Evolutionary conservation across 2,329 filamentous ascomycete genomes (phyloP).

Genomic region (Neonectria coccinea): DNA sequence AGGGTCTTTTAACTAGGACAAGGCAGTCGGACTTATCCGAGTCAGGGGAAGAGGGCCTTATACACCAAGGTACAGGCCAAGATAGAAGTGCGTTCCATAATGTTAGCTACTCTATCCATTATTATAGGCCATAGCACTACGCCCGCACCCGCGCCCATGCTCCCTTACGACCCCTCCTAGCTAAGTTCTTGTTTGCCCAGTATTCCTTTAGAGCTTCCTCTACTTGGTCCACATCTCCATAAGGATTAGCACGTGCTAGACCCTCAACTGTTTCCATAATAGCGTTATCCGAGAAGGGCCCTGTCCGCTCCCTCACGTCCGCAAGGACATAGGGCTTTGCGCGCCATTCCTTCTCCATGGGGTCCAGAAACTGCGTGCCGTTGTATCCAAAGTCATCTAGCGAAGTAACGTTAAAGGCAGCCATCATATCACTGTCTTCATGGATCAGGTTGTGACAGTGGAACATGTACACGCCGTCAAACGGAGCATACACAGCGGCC

Average conservation of each 20-base stretch:
- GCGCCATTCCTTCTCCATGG: constrained; percentile 26
- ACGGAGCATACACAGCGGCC: constrained; percentile 63
- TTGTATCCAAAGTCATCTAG: constrained; percentile 55
- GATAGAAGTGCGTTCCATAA: no score
- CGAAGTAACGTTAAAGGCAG: constrained; percentile 57
- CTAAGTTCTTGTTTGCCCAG: constrained; percentile 8
- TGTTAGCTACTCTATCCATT: no score
- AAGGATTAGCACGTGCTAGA: constrained; percentile 17
- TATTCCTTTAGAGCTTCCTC: constrained; percentile 18
- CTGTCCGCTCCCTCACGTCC: constrained; percentile 14
- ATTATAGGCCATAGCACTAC: no score
- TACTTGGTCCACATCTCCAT: constrained; percentile 16
- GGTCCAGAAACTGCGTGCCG: constrained; percentile 20
- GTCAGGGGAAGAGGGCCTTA: no score
- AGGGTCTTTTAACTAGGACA: no score
- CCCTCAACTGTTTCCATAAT: constrained; percentile 11
- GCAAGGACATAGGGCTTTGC: constrained; percentile 8
- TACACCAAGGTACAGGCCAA: no score
- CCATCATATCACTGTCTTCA: constrained; percentile 62
- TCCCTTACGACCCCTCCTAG: background rate
- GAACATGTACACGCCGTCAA: constrained; percentile 65
- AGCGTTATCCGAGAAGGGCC: constrained; percentile 12
- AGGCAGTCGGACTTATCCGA: no score
- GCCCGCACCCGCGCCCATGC: no score
- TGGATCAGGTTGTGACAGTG: constrained; percentile 61